phyloP scores from a whole-genome alignment of 768 basidiomycete genomes.

The Chalciporus chontae region DNA sequence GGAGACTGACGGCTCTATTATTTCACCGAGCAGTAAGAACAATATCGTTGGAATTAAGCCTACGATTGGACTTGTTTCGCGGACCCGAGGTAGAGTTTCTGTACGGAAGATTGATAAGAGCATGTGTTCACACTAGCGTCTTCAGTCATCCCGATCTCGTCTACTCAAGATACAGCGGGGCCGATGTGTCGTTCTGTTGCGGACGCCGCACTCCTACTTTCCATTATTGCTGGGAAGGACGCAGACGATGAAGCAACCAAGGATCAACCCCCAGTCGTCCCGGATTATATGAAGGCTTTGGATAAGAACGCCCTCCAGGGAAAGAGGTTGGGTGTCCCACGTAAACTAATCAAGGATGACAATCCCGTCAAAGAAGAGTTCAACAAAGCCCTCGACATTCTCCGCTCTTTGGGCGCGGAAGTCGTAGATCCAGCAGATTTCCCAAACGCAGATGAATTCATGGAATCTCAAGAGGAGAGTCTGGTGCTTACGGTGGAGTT shows the following conservation, averaged over 20 bases:
- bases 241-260: constrained; percentile 50
- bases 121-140: neutral
- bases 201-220: constrained; percentile 54
- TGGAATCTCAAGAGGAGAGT: constrained; percentile 45
- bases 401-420: constrained; percentile 40
- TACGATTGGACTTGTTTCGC: constrained; percentile 39
- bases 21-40: constrained; percentile 39
- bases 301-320: constrained; percentile 45
- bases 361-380: constrained; percentile 34
- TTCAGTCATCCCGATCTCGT: constrained; percentile 54
- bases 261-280: constrained; percentile 46
- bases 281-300: constrained; percentile 55
- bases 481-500: constrained; percentile 55
- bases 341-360: constrained; percentile 28
- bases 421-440: constrained; percentile 64
- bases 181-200: constrained; percentile 52
- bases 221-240: constrained; percentile 51
- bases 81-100: constrained; percentile 30
- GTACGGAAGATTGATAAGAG: neutral
- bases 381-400: constrained; percentile 34
- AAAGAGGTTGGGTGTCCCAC: constrained; percentile 53
- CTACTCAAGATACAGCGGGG: constrained; percentile 57
- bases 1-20: constrained; percentile 50
- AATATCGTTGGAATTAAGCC: constrained; percentile 43
- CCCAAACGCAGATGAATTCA: constrained; percentile 49